A percentile compares a stretch with the other conserved stretches of the same genome.
Conservation (phyloP, 352 stramenopile genomes). For the Labyrinthula sp. region DNA sequence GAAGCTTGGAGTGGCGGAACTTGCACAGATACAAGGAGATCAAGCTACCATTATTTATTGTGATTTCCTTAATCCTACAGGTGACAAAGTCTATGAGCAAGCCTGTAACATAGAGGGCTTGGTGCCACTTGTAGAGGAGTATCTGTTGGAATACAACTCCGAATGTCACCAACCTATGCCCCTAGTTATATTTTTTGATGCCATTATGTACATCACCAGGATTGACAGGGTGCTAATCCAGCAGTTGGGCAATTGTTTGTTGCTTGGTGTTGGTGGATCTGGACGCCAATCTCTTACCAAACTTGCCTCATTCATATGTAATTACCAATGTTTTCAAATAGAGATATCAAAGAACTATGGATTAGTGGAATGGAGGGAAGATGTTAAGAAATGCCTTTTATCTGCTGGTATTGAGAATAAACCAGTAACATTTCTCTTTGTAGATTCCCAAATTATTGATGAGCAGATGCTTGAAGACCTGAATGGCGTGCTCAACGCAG, state of each 20-base stretch:
- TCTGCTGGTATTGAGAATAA: constrained; percentile 72
- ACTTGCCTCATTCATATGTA: constrained; percentile 70
- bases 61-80: constrained; percentile 62
- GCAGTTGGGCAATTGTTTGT: constrained; percentile 55
- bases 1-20: constrained; percentile 4
- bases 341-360: constrained; percentile 81
- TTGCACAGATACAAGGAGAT: constrained; percentile 43
- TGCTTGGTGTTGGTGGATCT: constrained; percentile 76
- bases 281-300: constrained; percentile 67
- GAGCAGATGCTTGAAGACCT: constrained; percentile 84
- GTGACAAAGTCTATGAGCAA: constrained; percentile 69
- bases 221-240: constrained; percentile 34
- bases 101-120: constrained; percentile 52
- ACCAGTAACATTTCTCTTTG: constrained; percentile 73
- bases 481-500: constrained; percentile 79
- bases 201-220: constrained; percentile 34
- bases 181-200: constrained; percentile 36
- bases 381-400: constrained; percentile 63
- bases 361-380: constrained; percentile 67
- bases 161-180: constrained; percentile 35
- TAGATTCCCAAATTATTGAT: constrained; percentile 74
- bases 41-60: constrained; percentile 45
- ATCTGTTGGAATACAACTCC: constrained; percentile 50
- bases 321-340: constrained; percentile 66
- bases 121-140: constrained; percentile 56